Base-by-base conservation (phyloP, 352 stramenopile genomes). In the Globisporangium heterothallicum region DNA sequence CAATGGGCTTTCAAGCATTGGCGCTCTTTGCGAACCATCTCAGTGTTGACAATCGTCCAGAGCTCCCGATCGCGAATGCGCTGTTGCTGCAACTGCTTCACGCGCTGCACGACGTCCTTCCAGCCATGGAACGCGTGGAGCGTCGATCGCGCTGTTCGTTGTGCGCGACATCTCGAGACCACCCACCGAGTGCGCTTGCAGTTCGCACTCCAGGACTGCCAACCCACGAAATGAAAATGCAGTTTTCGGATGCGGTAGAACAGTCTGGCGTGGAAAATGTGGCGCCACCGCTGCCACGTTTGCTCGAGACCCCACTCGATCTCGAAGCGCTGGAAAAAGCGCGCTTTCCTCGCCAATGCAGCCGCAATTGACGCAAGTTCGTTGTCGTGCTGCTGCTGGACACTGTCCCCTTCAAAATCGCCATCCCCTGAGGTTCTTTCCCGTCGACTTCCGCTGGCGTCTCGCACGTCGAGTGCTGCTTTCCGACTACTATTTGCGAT, bases 271-370 rank as follows among this genome's bases (percentile, higher is more conserved):
- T 89, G 78, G 47, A 86, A 89, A 26, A 68, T 44, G 32, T 74
- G 69, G 4, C 78, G 64, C 75, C 78, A 89, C 1, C 68, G 66
- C 42, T 70, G 66, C 78, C 78, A 89, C 8, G 67, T 56, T 27
- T 55, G 52, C 7, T 49, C 46, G 13, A 68, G 26, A 13, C 80
- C 58, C 70, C 73, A 88, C 6, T 57, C 55, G 38, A 81, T 30
- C 8, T 70, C 49, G 6, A 77, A 74, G 16, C 61, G 73, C 53
- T 88, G 74, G n/a, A 88, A 57, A 18, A 64, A 40, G 0, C 72
- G 72, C 22, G 74, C 65, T 56, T 78, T 84, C 14, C 58, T 51
- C 0, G 65, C 59, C 5, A 81, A 51, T 7, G 44, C 46, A 8
- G 53, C 46, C 2, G 63, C 65, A 14, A 74, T 27, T 12, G 40